phyloP scores from a whole-genome alignment of 768 basidiomycete genomes.

The Boletus insuetus region DNA sequence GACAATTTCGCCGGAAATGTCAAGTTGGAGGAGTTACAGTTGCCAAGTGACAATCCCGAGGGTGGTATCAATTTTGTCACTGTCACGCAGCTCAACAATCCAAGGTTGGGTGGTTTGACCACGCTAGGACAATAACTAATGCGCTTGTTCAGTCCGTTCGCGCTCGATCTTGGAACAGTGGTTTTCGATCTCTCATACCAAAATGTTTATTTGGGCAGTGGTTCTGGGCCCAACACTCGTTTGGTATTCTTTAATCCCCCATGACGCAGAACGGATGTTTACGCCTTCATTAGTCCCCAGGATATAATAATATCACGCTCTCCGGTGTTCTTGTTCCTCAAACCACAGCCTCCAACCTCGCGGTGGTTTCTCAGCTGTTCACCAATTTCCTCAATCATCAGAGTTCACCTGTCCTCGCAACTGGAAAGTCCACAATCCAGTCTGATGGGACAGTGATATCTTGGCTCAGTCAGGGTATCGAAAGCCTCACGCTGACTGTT shows the following conservation, averaged over 20 bases:
- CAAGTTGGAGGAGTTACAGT: conserved; percentile 51
- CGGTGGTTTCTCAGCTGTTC: conserved; percentile 58
- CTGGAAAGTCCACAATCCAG: conserved; percentile 57
- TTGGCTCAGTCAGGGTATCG: conserved; percentile 65
- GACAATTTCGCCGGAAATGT: conserved; percentile 61
- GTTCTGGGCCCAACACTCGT: conserved; percentile 47
- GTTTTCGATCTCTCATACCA: conserved; percentile 61
- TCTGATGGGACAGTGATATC: conserved; percentile 53
- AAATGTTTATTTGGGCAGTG: conserved; percentile 53
- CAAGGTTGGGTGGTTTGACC: conserved; percentile 40
- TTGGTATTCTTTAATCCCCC: conserved; percentile 39
- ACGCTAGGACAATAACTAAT: conserved; percentile 1
- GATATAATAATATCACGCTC: conserved; percentile 57
- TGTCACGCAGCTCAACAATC: conserved; percentile 53
- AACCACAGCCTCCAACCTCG: conserved; percentile 42
- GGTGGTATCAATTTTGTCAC: conserved; percentile 69
- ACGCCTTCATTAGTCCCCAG: conserved; percentile 40
- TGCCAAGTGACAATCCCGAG: conserved; percentile 63
- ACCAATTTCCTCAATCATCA: conserved; percentile 70
- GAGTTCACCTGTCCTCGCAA: conserved; percentile 54
- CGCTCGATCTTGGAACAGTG: conserved; percentile 65
- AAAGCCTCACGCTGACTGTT: conserved; percentile 55
- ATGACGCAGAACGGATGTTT: neutral
- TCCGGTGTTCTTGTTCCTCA: conserved; percentile 56
- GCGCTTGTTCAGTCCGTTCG: conserved; percentile 50